Evolutionary conservation across 257 asterid genomes (phyloP).

Genomic region (Nicotiana sylvestris): DNA sequence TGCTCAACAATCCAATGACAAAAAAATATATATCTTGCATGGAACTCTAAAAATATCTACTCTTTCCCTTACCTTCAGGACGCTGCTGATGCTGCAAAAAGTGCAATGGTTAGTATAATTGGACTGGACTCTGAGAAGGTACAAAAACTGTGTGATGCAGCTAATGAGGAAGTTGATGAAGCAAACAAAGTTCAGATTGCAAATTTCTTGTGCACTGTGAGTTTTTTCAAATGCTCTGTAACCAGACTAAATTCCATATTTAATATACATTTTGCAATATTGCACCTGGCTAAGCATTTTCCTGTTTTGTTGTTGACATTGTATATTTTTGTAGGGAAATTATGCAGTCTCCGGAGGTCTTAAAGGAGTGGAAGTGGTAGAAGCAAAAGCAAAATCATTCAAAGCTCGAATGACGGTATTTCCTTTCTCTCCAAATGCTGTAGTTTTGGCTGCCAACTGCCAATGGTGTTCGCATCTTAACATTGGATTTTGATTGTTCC

Average conservation of each 20-base stretch:
- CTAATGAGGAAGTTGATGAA: constrained; percentile 91
- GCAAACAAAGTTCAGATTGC: constrained; percentile 92
- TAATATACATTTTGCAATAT: not conserved
- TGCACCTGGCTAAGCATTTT: not conserved
- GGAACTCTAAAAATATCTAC: not conserved
- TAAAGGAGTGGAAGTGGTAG: constrained; percentile 96
- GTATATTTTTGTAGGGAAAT: constrained; percentile 59
- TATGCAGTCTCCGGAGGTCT: constrained; percentile 98
- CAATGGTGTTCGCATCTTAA: constrained; percentile 11
- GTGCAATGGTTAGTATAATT: constrained; percentile 96
- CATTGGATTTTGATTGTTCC: constrained; percentile 3
- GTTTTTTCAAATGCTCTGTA: constrained; percentile 15
- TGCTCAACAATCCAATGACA: not conserved
- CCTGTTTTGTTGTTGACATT: not conserved
- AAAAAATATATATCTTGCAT: not conserved
- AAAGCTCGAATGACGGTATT: constrained; percentile 93
- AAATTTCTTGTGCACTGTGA: constrained; percentile 89
- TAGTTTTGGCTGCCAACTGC: not conserved
- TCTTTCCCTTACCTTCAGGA: constrained; percentile 40
- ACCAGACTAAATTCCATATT: not conserved
- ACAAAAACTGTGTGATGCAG: constrained; percentile 92
- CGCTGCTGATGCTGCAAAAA: constrained; percentile 91
- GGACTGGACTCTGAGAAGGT: constrained; percentile 94
- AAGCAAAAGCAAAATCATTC: constrained; percentile 91
- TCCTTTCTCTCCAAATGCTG: not conserved